Evolutionary conservation across 1,284 basidiomycete species (phyloP), one percentile per base, ranked within the genome.

Genomic region (Puccinia coronata): DNA sequence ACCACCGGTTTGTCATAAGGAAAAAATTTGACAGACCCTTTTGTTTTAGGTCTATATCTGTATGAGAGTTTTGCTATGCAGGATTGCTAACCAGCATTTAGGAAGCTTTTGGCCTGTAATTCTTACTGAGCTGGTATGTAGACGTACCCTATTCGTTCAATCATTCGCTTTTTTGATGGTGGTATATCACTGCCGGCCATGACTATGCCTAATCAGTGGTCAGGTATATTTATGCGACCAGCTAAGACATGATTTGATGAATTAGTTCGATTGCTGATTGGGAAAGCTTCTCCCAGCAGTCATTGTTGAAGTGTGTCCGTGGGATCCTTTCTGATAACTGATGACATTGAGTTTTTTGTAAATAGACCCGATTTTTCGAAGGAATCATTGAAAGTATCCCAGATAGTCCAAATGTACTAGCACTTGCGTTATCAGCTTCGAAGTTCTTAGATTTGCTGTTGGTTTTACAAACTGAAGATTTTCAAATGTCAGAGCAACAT

Each of bases 61-160:
- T 85, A 90, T 99, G 75, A 90, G 97, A 12, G 92, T 98, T 1
- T 87, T 99, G 41, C 89, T 99, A 81, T 96, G 94, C 85, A 91
- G 97, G n/a, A 90, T 98, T 81, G 92, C 92, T 12, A 90, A 93
- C 5, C 93, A 96, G 84, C 97, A 98, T 85, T 86, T 99, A 84
- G 91, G 93, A 20, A 95, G 94, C 83, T 95, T 99, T 87, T 99
- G 97, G 97, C 96, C 97, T 0, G 93, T 98, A 43, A 90, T 99
- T 75, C 87, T 98, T 83, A 93, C 95, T 1, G 96, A 99, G 87
- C 87, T 98, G 84, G 94, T 93, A 84, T 83, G 91, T 87, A 20
- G 23, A 71, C 16, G 63, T n/a, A 34, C 23, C 23, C 12, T 5
- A 34, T 43, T 9, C 9, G 2, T n/a, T 39, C n/a, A 1, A 59